A percentile compares a stretch with the other conserved stretches of the same genome.
Conservation (phyloP, 805 yeast species). For the Monosporozyma aquatica region DNA sequence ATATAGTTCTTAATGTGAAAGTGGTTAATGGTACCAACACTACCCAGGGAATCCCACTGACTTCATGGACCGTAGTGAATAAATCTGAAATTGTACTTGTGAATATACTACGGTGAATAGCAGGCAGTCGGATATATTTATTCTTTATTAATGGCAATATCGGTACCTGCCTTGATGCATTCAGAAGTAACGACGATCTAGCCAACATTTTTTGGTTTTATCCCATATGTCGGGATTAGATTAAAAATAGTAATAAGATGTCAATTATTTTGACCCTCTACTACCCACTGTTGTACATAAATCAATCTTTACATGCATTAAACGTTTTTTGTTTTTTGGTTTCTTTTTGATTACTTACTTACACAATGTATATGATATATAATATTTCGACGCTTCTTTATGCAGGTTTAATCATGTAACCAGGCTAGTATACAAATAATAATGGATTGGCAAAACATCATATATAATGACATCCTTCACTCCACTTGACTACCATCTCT, state of each 20-base stretch:
- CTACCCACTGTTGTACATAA: too few species aligned
- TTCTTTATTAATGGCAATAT: background rate
- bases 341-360: background rate
- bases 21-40: slow-evolving; percentile 68
- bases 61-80: slow-evolving; percentile 35
- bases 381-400: too few species aligned
- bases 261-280: too few species aligned
- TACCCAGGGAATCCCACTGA: slow-evolving; percentile 75
- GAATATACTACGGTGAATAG: background rate
- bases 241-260: too few species aligned
- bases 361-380: too few species aligned
- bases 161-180: too few species aligned
- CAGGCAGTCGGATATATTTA: background rate
- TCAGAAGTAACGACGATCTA: too few species aligned
- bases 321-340: too few species aligned
- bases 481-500: slow-evolving; percentile 84
- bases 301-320: background rate
- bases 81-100: slow-evolving; percentile 12
- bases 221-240: too few species aligned
- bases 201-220: too few species aligned
- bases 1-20: slow-evolving; percentile 47
- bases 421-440: too few species aligned
- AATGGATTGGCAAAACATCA: background rate
- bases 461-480: slow-evolving; percentile 14
- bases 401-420: too few species aligned